These are phyloP conservation scores for Raphanus raphanistrum DNA, from an alignment of 345 rosid genomes.

Conservation along the genomic window DNA sequence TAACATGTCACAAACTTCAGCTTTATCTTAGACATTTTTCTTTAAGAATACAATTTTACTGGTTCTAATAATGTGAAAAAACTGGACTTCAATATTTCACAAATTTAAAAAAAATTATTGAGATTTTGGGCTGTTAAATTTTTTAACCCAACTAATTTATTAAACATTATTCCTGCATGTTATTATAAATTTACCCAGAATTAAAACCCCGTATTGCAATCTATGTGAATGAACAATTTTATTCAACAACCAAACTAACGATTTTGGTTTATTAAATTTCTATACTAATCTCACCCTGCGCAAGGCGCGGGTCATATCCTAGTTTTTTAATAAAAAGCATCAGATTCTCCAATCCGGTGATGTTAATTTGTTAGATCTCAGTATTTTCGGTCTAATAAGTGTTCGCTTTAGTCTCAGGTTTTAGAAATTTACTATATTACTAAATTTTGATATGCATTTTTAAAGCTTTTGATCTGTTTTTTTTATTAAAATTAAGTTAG, in stretches of 20 bases:
- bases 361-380: not conserved
- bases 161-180: not conserved
- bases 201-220: not conserved
- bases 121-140: not conserved
- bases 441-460: too few relatives aligned
- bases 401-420: not conserved
- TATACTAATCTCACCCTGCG: not conserved
- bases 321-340: not conserved
- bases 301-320: not conserved
- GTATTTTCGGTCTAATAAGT: not conserved
- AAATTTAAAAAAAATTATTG: too few relatives aligned
- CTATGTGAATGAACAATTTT: not conserved
- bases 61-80: not conserved
- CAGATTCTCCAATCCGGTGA: not conserved
- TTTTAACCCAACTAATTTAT: not conserved
- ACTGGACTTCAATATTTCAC: not conserved
- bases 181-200: too few relatives aligned
- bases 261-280: too few relatives aligned
- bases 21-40: too few relatives aligned
- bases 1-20: too few relatives aligned
- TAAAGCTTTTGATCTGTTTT: too few relatives aligned
- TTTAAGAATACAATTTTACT: not conserved
- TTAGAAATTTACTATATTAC: not conserved
- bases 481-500: too few relatives aligned
- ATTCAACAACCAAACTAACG: not conserved